Evolutionary conservation across 352 stramenopile genomes (phyloP), one percentile per base, ranked within the genome.

Genomic region (Pythium graminicola): DNA sequence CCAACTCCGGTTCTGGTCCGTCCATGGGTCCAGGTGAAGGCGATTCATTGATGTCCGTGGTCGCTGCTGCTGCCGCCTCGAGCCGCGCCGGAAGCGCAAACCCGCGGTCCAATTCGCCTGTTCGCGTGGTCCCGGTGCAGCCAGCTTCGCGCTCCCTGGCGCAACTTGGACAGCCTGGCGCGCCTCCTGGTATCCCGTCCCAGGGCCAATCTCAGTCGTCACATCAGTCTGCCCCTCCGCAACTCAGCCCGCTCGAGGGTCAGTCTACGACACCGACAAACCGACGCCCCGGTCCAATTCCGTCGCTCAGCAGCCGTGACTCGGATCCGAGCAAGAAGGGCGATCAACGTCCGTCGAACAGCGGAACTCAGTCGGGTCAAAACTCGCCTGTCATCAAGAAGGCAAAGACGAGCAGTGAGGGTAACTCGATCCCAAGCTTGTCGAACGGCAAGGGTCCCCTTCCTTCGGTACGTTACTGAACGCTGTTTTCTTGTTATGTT

Each of bases 301-400:
- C 81, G 9, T 71, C 67, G 8, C 70, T 92, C 50, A 89, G 79
- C 36, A 33, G 20, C 60, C 79, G 72, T 40, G 70, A 73, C 36
- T 65, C 72, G 16, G 64, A 80, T 38, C 62, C 66, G 36, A 89
- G 84, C 31, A 75, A 75, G 41, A 89, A 89, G 50, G 65, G 47
- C 22, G 46, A 76, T 39, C 41, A 45, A 3, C 59, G 67, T 9
- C 55, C 68, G 8, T 53, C 67, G 5, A 53, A 63, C 4, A 59
- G 71, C 29, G 62, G 39, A 22, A 41, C 57, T 32, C 65, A 66
- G 40, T 76, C 73, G 0, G 66, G 64, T 4, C 66, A 59, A 24
- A 81, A 75, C 19, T 85, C 74, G 14, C 81, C 81, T 0, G 81
- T 82, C 3, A 59, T 80, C 19, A 92, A 92, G 67, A 92, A 92